These are phyloP conservation scores for Daedaleopsis nitida DNA, from an alignment of 768 basidiomycete species.

Conservation along the genomic window DNA sequence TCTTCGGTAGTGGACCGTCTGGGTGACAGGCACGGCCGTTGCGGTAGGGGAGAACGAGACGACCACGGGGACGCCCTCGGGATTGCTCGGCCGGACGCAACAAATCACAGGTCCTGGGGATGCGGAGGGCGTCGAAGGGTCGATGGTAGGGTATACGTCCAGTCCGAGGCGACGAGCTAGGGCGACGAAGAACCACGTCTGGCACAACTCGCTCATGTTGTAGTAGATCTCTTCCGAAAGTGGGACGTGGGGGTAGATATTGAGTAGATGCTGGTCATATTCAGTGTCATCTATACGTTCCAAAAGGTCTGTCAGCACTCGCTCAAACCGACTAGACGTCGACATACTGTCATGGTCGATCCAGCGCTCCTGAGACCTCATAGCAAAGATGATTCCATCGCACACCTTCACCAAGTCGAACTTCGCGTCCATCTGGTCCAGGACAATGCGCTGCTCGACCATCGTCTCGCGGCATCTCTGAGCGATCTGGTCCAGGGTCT, in stretches of 20 bases:
- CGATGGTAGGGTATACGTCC: not conserved
- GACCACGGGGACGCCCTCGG: not conserved
- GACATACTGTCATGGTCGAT: not conserved
- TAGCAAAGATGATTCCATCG: not conserved
- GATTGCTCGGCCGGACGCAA: not conserved
- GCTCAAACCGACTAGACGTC: not conserved
- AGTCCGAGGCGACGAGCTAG: slow-evolving; percentile 2
- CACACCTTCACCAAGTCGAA: slow-evolving; percentile 31
- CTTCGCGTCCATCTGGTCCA: slow-evolving; percentile 33
- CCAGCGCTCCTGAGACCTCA: not conserved
- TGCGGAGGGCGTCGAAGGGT: not conserved
- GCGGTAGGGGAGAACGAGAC: not conserved
- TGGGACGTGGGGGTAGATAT: slow-evolving; percentile 1
- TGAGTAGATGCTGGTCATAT: not conserved
- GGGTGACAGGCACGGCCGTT: not conserved
- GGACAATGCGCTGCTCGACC: slow-evolving; percentile 25
- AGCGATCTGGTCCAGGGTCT: slow-evolving; percentile 42
- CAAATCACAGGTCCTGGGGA: not conserved
- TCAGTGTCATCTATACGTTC: not conserved
- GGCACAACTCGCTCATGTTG: not conserved
- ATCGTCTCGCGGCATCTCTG: slow-evolving; percentile 45
- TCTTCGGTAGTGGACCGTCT: not conserved
- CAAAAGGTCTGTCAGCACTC: not conserved
- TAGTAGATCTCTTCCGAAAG: not conserved
- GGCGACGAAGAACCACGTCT: slow-evolving; percentile 5